Evolutionary conservation across 1,139 yeast genomes (phyloP).

Genomic region (Suhomyces bokatorum): DNA sequence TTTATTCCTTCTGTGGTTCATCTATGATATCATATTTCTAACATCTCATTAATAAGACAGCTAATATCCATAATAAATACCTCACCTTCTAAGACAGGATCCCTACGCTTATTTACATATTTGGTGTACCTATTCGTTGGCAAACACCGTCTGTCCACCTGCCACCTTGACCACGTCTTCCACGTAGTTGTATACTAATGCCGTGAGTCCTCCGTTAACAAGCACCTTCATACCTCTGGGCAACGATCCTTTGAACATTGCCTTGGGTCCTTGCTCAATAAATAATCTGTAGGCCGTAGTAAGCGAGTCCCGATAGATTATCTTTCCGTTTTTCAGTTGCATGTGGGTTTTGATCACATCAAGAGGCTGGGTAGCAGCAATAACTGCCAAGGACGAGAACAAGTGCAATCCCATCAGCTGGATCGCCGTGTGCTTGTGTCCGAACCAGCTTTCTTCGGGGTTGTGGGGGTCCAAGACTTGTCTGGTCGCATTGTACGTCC

Average conservation of each 20-base stretch:
- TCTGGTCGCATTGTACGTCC: constrained; percentile 75
- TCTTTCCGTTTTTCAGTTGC: constrained; percentile 72
- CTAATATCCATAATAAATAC: no score
- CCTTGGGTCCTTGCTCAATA: constrained; percentile 61
- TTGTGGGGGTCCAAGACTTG: constrained; percentile 64
- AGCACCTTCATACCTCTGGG: constrained; percentile 81
- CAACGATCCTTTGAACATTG: constrained; percentile 76
- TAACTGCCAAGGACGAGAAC: constrained; percentile 63
- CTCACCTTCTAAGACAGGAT: no score
- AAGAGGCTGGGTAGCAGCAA: constrained; percentile 82
- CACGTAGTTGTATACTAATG: constrained; percentile 64
- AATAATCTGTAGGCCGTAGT: constrained; percentile 73
- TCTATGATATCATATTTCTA: no score
- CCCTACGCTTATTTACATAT: no score
- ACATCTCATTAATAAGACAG: no score
- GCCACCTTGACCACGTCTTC: constrained; percentile 52
- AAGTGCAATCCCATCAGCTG: constrained; percentile 56
- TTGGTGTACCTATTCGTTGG: constrained; percentile 19
- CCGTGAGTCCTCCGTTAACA: constrained; percentile 76
- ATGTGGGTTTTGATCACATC: constrained; percentile 88
- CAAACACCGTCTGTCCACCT: constrained; percentile 52
- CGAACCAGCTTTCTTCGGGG: constrained; percentile 48
- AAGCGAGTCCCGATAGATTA: constrained; percentile 65
- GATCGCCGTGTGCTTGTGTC: constrained; percentile 41
- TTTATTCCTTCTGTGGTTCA: no score